Base-by-base conservation (phyloP, 1,284 basidiomycete genomes). In the Singerocomus inundabilis region DNA sequence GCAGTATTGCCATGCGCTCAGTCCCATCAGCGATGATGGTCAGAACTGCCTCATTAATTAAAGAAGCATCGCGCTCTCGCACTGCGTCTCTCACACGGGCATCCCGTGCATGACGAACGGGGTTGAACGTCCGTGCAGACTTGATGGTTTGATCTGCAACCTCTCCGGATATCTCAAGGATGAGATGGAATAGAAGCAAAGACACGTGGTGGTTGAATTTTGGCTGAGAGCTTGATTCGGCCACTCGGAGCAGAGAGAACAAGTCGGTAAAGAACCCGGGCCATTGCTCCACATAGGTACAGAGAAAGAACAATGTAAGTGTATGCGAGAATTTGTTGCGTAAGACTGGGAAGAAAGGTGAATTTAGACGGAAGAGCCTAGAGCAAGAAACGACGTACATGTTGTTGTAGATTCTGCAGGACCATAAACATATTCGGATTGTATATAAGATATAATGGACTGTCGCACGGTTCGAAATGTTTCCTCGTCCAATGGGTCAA, bases 251-350 rank as follows among this genome's bases (percentile, higher is more conserved):
- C 67, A 91, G 78, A 49, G 81, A 71, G 69, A 93, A 88, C 51
- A 94, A 71, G 68, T 91, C 82, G 57, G 77, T 70, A 74, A 93
- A 89, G 76, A 93, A 91, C 37, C 81, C 74, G 35, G 90, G 85
- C 85, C 90, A 91, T 69, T 86, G 85, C 40, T 84, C 80, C 55
- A 84, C 81, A 72, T 97, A 97, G 13, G 90, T 87, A 73, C 88
- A 88, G 44, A 98, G 80, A 73, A 99, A 96, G 69, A 99, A 85
- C 50, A 98, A 81, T 1, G 96, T 90, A 41, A 98, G 78, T n/a
- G 94, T 96, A 74, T 98, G 95, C 15, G 94, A 93, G 68, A 98
- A 91, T 72, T 99, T 99, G 79, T 99, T 99, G 65, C 94, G 85
- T 52, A 97, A 72, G 71, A 88, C 92, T 93, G 49, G 26, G 46